Evolutionary conservation across 768 basidiomycete species (phyloP), one percentile per base, ranked within the genome.

Genomic region (Auriculariales sp.): DNA sequence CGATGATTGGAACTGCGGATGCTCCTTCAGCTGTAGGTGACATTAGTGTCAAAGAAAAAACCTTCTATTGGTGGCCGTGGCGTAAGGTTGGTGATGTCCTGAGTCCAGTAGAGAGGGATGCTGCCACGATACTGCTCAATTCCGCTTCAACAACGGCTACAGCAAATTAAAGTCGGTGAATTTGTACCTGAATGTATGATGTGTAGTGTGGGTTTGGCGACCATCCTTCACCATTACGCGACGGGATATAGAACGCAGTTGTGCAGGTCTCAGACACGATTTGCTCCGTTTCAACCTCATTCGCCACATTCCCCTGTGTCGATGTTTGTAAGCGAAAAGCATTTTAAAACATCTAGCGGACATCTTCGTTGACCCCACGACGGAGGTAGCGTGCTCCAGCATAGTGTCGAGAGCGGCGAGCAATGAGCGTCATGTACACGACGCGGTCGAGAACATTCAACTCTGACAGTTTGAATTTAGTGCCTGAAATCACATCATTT

Each of bases 231-330:
- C n/a, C n/a, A n/a, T n/a, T n/a, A n/a, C 56, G 56, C 10, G 70
- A 66, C 7, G 86, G 87, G 55, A 73, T 83, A 60, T 91, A 89
- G 61, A 95, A 93, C 0, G 91, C 79, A 0, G 91, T 93, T 0
- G 87, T 93, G 4, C 88, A 61, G 0, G 87, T 84, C 59, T 94
- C 92, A 6, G 83, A 85, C 0, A 94, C 89, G 47, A 99, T 94
- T 59, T 99, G 95, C 62, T 99, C 95, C 0, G 92, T 95, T 66
- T 99, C 95, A 2, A 99, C 95, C 63, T 98, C 95, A 60, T 99
- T 99, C 2, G 94, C 94, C 9, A 98, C 94, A 60, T 93, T 90
- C 2, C 95, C 95, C 91, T 95, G 53, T 10, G 17, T n/a, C 10
- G 4, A 46, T 15, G 17, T 14, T 34, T n/a, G 32, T 28, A 30